Base-by-base conservation (phyloP, 192 early-diverging fungal species). In the Pilaira anomala region DNA sequence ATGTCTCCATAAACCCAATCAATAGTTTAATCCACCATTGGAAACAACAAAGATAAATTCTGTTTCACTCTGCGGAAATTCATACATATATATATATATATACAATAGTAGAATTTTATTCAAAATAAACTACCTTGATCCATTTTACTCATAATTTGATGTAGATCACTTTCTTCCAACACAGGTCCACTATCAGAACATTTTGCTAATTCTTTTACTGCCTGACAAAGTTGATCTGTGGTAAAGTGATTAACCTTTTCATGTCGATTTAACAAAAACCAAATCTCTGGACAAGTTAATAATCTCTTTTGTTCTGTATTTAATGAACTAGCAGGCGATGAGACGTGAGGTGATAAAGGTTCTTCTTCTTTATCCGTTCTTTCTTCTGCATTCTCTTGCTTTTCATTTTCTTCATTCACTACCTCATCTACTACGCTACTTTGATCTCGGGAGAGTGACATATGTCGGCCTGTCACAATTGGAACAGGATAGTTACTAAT, bases 141-240 rank as follows among this genome's bases (percentile, higher is more conserved):
- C 59, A 68, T 68, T 14, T 51, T 52, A 16, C 22, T 7, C 22
- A 61, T 18, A 19, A 68, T 51, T 21, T 59, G n/a, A 22, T 61
- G 8, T 13, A 68, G 39, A 41, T 68, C 67, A 11, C 45, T 25
- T n/a, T 62, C 67, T 28, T 46, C 29, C 22, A 61, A 33, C 0
- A 62, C 60, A 19, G 50, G 60, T 2, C 67, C 67, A 63, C 25
- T 48, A 41, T 54, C 60, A 13, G 60, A 30, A 41, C 60, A 63
- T 48, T 69, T 50, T 0, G 52, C 67, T 7, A 53, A n/a, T 4
- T 44, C 19, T n/a, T 69, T 69, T 12, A 69, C 60, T 22, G 41
- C 25, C 11, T 46, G 25, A 7, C 49, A 56, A 16, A 69, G 53
- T 40, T 69, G 44, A 33, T 63, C 67, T 14, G 24, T 28, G 11